Evolutionary conservation across 1,284 basidiomycete genomes (phyloP).

Genomic region (Takashimella koratensis): DNA sequence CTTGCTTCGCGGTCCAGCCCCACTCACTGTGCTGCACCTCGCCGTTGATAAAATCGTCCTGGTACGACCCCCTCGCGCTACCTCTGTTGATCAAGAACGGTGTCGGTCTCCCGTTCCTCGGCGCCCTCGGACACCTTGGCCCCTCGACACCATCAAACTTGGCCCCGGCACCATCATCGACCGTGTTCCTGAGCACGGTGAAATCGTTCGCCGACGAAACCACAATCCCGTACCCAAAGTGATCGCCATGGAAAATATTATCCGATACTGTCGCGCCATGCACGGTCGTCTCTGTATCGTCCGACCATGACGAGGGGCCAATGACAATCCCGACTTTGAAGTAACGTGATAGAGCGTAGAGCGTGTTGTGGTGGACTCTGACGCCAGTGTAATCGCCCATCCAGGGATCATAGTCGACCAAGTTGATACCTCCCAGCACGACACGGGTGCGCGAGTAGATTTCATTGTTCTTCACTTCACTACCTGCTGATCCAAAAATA

Average conservation of each 20-base stretch:
- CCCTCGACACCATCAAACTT: conserved; percentile 43
- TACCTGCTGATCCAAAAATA: conserved; percentile 46
- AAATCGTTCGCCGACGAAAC: conserved; percentile 46
- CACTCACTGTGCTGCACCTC: conserved; percentile 50
- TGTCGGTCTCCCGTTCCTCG: conserved; percentile 43
- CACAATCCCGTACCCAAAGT: conserved; percentile 49
- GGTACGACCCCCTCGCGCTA: conserved; percentile 41
- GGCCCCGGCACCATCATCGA: conserved; percentile 24
- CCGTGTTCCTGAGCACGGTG: conserved; percentile 39
- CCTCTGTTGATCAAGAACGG: conserved; percentile 48
- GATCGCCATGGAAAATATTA: conserved; percentile 41
- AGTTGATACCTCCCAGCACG: conserved; percentile 49
- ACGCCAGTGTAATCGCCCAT: conserved; percentile 46
- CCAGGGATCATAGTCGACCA: conserved; percentile 51
- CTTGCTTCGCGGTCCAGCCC: neutral
- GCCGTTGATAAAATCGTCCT: conserved; percentile 49
- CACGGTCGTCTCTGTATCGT: conserved; percentile 47
- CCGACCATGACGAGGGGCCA: conserved; percentile 48
- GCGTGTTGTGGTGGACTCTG: conserved; percentile 43
- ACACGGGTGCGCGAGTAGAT: conserved; percentile 46
- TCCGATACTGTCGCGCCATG: conserved; percentile 42
- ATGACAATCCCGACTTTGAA: conserved; percentile 49
- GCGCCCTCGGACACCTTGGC: conserved; percentile 42
- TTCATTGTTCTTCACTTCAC: conserved; percentile 40
- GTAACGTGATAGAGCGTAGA: conserved; percentile 44